A percentile compares a stretch with the other conserved stretches of the same genome.
phyloP scores from a whole-genome alignment of 805 yeast genomes.

The Komagataella pseudopastoris region DNA sequence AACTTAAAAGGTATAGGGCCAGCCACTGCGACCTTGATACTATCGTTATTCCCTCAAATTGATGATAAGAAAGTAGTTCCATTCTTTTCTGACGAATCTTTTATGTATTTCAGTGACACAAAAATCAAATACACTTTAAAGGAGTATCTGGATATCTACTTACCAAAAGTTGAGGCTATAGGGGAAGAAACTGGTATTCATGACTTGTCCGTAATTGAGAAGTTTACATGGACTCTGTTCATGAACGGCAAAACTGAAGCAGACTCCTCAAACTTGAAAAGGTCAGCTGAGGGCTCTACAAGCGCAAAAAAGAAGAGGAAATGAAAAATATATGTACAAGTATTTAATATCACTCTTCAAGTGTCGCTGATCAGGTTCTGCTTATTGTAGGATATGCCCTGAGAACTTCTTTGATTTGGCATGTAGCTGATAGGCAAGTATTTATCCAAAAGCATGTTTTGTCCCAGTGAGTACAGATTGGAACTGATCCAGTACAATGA shows the following conservation, averaged over 20 bases:
- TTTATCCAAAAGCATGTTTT: slow-evolving; percentile 59
- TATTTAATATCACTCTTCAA: not conserved
- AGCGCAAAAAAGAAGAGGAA: not conserved
- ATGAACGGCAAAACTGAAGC: not conserved
- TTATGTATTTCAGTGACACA: slow-evolving; percentile 18
- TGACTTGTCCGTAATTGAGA: slow-evolving; percentile 4
- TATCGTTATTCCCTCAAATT: slow-evolving; percentile 17
- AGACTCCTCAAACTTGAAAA: not conserved
- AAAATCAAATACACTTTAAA: slow-evolving; percentile 27
- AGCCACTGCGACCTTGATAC: slow-evolving; percentile 31
- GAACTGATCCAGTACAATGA: slow-evolving; percentile 88
- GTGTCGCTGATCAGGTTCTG: not conserved
- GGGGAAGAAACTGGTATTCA: not conserved
- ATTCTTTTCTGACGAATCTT: slow-evolving; percentile 36
- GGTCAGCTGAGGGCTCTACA: not conserved
- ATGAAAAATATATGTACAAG: not conserved
- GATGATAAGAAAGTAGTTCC: slow-evolving; percentile 16
- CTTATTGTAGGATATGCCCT: not conserved
- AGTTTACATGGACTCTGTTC: slow-evolving; percentile 4
- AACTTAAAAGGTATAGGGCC: slow-evolving; percentile 34
- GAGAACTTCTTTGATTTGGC: slow-evolving; percentile 20
- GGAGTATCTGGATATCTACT: slow-evolving; percentile 25
- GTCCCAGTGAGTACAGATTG: slow-evolving; percentile 60
- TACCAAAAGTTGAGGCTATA: slow-evolving; percentile 8
- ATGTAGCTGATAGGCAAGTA: slow-evolving; percentile 44